Conservation (phyloP, 768 basidiomycete species). For the Boletus tomentosulus region DNA sequence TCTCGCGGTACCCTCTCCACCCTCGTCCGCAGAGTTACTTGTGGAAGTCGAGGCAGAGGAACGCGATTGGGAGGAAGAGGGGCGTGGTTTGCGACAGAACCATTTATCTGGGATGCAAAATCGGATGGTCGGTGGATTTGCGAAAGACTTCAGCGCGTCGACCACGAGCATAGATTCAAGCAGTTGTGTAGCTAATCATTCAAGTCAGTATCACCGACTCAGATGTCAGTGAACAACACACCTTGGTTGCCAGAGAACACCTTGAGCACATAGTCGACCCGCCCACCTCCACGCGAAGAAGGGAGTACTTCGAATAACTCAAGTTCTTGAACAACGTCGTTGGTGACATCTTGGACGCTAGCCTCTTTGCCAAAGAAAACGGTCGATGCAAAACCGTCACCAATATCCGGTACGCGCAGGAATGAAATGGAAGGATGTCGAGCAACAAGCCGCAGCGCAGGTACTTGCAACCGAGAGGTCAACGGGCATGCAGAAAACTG, state of each 20-base stretch:
- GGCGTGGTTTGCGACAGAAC: slow-evolving; percentile 66
- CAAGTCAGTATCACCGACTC: background rate
- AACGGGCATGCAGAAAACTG: slow-evolving; percentile 70
- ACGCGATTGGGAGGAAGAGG: slow-evolving; percentile 43
- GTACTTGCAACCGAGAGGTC: slow-evolving; percentile 62
- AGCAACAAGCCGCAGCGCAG: slow-evolving; percentile 68
- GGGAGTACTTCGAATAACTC: slow-evolving; percentile 65
- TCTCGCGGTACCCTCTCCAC: slow-evolving; percentile 63
- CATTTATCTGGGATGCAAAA: slow-evolving; percentile 77
- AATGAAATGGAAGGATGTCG: slow-evolving; percentile 58
- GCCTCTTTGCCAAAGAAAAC: slow-evolving; percentile 58
- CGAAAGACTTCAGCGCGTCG: slow-evolving; percentile 13
- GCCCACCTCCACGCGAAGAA: slow-evolving; percentile 58
- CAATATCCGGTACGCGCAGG: slow-evolving; percentile 69
- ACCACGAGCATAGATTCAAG: slow-evolving; percentile 9
- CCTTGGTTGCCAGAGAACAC: slow-evolving; percentile 51
- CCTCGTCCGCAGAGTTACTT: slow-evolving; percentile 32
- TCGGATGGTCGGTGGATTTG: slow-evolving; percentile 35
- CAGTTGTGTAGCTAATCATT: slow-evolving; percentile 12
- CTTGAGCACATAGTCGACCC: slow-evolving; percentile 70
- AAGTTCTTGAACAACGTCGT: slow-evolving; percentile 53
- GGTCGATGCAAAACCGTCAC: slow-evolving; percentile 66
- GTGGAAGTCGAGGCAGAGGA: slow-evolving; percentile 53
- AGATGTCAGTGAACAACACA: slow-evolving; percentile 30
- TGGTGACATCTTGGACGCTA: slow-evolving; percentile 53